Percentiles rank a stretch among this genome's conserved stretches.
Evolutionary conservation across 108 stramenopile species (phyloP).

Genomic region (Cylindrotheca closterium): DNA sequence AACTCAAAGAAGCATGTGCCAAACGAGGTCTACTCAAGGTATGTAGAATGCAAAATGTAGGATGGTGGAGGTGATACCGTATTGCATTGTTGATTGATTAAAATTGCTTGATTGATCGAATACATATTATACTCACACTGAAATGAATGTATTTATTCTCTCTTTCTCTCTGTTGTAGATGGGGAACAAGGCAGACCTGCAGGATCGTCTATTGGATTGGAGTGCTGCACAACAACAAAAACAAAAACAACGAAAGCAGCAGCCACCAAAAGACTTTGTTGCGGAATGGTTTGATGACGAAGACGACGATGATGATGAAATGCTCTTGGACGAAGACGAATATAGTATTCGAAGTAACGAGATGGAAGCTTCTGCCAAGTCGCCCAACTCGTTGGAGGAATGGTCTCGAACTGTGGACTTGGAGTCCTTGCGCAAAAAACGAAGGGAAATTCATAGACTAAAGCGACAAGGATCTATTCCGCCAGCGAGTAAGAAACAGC

Average conservation of each 20-base stretch:
- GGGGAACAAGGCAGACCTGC: constrained; percentile 61
- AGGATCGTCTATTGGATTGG: constrained; percentile 60
- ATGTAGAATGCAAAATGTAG: constrained; percentile 6
- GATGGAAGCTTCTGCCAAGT: too few species aligned
- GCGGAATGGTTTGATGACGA: too few species aligned
- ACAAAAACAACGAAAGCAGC: too few species aligned
- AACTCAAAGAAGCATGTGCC: constrained; percentile 46
- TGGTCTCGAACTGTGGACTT: constrained; percentile 42
- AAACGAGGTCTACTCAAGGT: constrained; percentile 55
- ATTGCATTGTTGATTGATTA: too few species aligned
- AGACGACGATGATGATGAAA: not conserved
- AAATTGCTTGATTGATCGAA: too few species aligned
- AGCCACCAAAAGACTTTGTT: constrained; percentile 7
- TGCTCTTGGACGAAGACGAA: not conserved
- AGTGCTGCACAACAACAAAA: constrained; percentile 43
- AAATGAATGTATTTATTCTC: not conserved
- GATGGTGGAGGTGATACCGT: too few species aligned
- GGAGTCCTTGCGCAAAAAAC: constrained; percentile 23
- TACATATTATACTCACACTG: not conserved
- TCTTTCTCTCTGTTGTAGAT: constrained; percentile 13
- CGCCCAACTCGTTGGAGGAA: constrained; percentile 40
- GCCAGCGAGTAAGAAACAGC: not conserved
- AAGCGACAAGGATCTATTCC: constrained; percentile 16
- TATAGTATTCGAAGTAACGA: too few species aligned
- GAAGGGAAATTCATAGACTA: constrained; percentile 37